These are phyloP conservation scores for Apodospora peruviana DNA, from an alignment of 495 filamentous ascomycete genomes.

Conservation along the genomic window DNA sequence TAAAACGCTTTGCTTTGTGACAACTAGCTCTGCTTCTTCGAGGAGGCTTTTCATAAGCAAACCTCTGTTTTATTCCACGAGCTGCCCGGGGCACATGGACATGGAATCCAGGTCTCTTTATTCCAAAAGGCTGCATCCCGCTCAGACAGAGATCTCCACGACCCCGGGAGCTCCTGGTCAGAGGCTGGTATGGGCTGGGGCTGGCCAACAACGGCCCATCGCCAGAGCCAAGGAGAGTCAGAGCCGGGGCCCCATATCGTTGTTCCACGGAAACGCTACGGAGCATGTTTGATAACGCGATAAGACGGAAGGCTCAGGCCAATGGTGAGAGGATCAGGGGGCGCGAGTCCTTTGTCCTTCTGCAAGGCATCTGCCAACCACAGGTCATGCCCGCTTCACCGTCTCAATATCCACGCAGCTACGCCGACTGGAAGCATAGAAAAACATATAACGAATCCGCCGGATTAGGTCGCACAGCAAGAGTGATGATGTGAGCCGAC, in stretches of 20 bases:
- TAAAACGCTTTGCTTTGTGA: too few relatives aligned
- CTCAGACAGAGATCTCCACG: constrained; percentile 5
- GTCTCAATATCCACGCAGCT: not conserved
- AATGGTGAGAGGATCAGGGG: constrained; percentile 13
- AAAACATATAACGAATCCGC: not conserved
- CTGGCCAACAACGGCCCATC: constrained; percentile 7
- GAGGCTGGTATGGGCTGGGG: constrained; percentile 9
- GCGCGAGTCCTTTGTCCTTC: not conserved
- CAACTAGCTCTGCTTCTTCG: too few relatives aligned
- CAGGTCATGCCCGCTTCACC: not conserved
- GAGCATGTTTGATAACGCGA: constrained; percentile 17
- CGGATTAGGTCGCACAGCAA: constrained; percentile 4
- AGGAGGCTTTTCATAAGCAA: too few relatives aligned
- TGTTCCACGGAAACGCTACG: constrained; percentile 15
- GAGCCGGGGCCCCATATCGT: constrained; percentile 1
- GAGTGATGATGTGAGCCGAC: constrained; percentile 8
- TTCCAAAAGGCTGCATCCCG: not conserved
- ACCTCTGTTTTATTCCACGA: too few relatives aligned
- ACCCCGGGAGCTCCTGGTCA: constrained; percentile 8
- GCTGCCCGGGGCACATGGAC: too few relatives aligned
- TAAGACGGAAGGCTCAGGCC: constrained; percentile 10
- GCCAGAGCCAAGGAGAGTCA: not conserved
- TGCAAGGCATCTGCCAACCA: constrained; percentile 8
- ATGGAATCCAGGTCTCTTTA: constrained; percentile 7
- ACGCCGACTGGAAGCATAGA: not conserved